These are phyloP conservation scores for Linum lewisii DNA, from an alignment of 345 rosid genomes.

Conservation along the genomic window DNA sequence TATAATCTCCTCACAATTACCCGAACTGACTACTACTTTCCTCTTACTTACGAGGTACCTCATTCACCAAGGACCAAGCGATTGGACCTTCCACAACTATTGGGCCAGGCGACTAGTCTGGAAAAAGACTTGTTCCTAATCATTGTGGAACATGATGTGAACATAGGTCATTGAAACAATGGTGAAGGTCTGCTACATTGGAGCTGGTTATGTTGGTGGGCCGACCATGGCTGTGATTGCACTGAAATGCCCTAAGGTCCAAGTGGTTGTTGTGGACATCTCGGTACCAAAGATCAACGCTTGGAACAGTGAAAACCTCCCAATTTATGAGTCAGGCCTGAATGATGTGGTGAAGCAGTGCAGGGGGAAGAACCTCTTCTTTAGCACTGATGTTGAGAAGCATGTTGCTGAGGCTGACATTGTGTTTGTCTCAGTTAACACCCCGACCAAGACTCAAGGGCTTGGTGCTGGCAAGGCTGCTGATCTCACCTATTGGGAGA, in stretches of 20 bases:
- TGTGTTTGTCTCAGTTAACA: conserved; percentile 24
- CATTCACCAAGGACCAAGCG: no score
- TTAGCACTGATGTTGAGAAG: conserved; percentile 22
- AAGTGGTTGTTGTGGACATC: conserved; percentile 24
- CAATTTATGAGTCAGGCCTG: conserved; percentile 24
- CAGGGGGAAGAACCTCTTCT: conserved; percentile 23
- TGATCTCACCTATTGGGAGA: conserved; percentile 26
- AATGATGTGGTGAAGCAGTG: conserved; percentile 22
- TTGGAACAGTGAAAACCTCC: conserved; percentile 24
- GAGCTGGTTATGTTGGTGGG: conserved; percentile 28
- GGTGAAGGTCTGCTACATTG: conserved; percentile 30
- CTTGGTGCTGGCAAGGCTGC: conserved; percentile 29
- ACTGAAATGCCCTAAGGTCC: conserved; percentile 21
- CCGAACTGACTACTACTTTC: no score
- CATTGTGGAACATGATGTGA: no score
- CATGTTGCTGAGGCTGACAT: conserved; percentile 22
- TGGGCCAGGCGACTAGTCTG: no score
- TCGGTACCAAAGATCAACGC: conserved; percentile 19
- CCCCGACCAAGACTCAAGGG: conserved; percentile 26
- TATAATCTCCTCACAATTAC: no score
- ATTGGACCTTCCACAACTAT: no score
- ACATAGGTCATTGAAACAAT: conserved; percentile 4
- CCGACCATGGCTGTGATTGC: conserved; percentile 31
- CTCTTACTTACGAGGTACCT: no score
- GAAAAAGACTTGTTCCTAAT: no score